Percentiles rank a stretch among this genome's conserved stretches.
Conservation (phyloP, 2,329 filamentous ascomycete genomes). For the Fusarium protoensiforme region DNA sequence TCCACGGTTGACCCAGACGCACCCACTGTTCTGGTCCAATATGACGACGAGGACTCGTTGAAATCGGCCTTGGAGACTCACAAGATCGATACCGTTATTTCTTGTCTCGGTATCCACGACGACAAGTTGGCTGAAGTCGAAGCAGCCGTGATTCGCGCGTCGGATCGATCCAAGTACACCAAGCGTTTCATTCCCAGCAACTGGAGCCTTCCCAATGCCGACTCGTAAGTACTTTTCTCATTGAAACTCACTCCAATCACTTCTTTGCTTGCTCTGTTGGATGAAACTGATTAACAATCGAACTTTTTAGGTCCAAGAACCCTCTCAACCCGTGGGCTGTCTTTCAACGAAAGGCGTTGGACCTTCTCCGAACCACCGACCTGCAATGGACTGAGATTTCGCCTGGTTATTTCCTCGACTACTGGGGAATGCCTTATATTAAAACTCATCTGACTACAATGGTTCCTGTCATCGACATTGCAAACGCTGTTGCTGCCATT, state of each 20-base stretch:
- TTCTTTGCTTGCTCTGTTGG: not conserved
- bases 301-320: not conserved
- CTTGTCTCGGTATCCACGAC: not conserved
- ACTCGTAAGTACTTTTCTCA: not conserved
- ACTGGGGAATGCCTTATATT: not conserved
- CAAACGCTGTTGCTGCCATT: not conserved
- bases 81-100: not conserved
- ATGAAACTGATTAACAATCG: not conserved
- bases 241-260: not conserved
- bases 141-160: constrained; percentile 1
- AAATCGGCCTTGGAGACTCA: not conserved
- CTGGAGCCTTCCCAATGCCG: constrained; percentile 6
- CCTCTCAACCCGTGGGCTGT: constrained; percentile 3
- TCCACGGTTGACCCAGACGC: not conserved
- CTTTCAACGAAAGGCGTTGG: not conserved
- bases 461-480: not conserved
- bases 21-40: not conserved
- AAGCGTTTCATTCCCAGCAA: constrained; percentile 19
- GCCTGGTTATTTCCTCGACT: not conserved
- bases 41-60: not conserved
- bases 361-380: not conserved
- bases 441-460: not conserved
- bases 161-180: constrained; percentile 4
- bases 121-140: constrained; percentile 2
- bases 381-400: not conserved